phyloP scores from a whole-genome alignment of 2,329 filamentous ascomycete genomes.

The Colletotrichum tabaci region DNA sequence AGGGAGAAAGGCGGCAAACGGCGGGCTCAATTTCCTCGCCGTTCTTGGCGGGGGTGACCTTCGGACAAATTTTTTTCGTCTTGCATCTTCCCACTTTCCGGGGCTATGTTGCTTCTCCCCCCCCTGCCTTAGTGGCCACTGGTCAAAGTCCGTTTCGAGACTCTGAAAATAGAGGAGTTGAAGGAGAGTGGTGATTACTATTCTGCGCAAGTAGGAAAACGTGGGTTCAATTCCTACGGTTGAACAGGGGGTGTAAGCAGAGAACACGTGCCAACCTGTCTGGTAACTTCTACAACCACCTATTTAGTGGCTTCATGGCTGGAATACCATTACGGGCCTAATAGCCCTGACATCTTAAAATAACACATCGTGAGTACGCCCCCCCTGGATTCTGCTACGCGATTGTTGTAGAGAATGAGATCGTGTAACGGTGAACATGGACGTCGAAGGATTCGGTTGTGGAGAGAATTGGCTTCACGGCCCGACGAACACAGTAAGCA shows the following conservation, averaged over 20 bases:
- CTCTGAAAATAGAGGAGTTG: neutral
- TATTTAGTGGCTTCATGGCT: neutral
- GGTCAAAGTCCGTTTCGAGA: neutral
- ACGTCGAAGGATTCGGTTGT: constrained; percentile 9
- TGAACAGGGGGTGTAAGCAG: neutral
- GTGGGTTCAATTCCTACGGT: neutral
- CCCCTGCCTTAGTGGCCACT: neutral
- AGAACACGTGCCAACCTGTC: neutral
- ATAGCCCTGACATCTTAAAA: neutral
- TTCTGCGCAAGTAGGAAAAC: too few relatives aligned
- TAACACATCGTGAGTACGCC: neutral
- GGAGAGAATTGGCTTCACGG: neutral
- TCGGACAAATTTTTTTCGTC: neutral
- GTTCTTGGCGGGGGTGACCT: neutral
- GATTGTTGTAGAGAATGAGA: too few relatives aligned
- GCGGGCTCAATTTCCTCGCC: neutral
- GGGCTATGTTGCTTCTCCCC: neutral
- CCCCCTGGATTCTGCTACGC: neutral
- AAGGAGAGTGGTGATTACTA: neutral
- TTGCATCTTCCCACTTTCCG: neutral
- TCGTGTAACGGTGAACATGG: neutral
- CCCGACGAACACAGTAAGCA: constrained; percentile 2
- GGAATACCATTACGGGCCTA: neutral
- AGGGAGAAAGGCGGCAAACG: neutral
- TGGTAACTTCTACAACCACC: neutral